These are phyloP conservation scores for Pyronema omphalodes DNA, from an alignment of 495 filamentous ascomycete genomes.

Conservation along the genomic window DNA sequence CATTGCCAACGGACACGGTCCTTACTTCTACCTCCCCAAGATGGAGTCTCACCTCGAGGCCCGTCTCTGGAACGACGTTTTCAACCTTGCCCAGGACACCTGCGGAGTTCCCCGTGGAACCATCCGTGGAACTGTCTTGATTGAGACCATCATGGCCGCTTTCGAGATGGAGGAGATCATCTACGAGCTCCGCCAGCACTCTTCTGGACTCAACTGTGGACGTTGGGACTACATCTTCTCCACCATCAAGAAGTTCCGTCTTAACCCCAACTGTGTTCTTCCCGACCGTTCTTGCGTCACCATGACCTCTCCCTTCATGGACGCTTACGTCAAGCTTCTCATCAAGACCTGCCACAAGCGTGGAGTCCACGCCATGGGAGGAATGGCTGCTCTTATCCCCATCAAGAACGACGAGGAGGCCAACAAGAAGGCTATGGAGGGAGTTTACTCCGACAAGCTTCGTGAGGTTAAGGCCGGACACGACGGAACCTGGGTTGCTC, in stretches of 20 bases:
- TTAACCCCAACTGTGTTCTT: conserved; percentile 80
- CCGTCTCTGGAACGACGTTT: conserved; percentile 94
- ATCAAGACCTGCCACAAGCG: conserved; percentile 95
- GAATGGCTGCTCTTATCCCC: conserved; percentile 97
- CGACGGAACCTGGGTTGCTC: conserved; percentile 62
- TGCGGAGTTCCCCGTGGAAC: conserved; percentile 77
- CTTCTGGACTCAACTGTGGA: conserved; percentile 90
- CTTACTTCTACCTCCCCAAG: conserved; percentile 99
- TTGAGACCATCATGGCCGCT: conserved; percentile 96
- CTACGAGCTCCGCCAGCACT: conserved; percentile 95
- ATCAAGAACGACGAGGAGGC: conserved; percentile 84
- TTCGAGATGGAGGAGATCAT: conserved; percentile 99
- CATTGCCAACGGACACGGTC: conserved; percentile 64
- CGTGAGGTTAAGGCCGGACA: conserved; percentile 90
- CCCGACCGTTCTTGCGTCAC: conserved; percentile 83
- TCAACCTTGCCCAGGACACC: conserved; percentile 91
- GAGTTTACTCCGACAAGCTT: conserved; percentile 85
- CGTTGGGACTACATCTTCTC: conserved; percentile 99
- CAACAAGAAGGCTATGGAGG: conserved; percentile 88
- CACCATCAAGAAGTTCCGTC: conserved; percentile 98
- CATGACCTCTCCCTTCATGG: conserved; percentile 99
- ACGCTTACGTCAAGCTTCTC: conserved; percentile 84
- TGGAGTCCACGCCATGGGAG: conserved; percentile 93
- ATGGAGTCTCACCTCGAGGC: conserved; percentile 98
- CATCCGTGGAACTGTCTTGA: conserved; percentile 87